A percentile compares a stretch with the other conserved stretches of the same genome.
Evolutionary conservation across 2,329 filamentous ascomycete species (phyloP).

Genomic region (Zymoseptoria ardabiliae): DNA sequence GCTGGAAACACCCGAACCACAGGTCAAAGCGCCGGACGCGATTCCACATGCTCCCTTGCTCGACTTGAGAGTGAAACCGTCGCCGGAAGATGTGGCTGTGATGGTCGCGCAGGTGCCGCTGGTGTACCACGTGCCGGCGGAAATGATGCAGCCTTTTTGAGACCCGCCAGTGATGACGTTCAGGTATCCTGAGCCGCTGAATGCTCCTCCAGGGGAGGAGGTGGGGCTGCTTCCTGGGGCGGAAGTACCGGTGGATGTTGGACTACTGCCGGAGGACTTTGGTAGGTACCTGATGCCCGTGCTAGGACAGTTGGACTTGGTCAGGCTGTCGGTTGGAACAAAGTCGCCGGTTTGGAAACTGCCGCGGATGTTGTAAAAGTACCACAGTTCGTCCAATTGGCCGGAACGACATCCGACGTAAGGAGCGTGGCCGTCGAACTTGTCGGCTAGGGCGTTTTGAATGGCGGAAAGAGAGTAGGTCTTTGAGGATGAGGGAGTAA

Average conservation of each 20-base stretch:
- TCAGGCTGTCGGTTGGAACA: constrained; percentile 46
- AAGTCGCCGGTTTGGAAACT: constrained; percentile 56
- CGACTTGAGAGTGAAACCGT: constrained; percentile 50
- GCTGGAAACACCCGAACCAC: constrained; percentile 42
- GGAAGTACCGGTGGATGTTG: constrained; percentile 25
- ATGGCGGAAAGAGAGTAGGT: constrained; percentile 56
- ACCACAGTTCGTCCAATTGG: constrained; percentile 49
- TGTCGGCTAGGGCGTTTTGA: constrained; percentile 48
- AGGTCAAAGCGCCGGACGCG: constrained; percentile 47
- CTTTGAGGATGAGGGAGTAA: constrained; percentile 45
- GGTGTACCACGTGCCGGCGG: constrained; percentile 59
- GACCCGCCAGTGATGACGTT: constrained; percentile 46
- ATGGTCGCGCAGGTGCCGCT: constrained; percentile 62
- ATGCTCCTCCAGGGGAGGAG: constrained; percentile 33
- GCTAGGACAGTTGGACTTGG: constrained; percentile 54
- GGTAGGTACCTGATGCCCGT: constrained; percentile 59
- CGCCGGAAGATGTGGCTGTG: constrained; percentile 42
- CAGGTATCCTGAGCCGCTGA: constrained; percentile 54
- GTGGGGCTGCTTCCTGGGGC: constrained; percentile 28
- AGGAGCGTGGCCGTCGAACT: constrained; percentile 49
- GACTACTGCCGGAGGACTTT: constrained; percentile 37
- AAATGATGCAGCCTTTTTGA: constrained; percentile 60
- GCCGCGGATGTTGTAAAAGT: constrained; percentile 57
- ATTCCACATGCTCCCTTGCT: constrained; percentile 55
- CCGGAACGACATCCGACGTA: constrained; percentile 51